Conservation (phyloP, 139 green algal species). For the Micromonas commoda region DNA sequence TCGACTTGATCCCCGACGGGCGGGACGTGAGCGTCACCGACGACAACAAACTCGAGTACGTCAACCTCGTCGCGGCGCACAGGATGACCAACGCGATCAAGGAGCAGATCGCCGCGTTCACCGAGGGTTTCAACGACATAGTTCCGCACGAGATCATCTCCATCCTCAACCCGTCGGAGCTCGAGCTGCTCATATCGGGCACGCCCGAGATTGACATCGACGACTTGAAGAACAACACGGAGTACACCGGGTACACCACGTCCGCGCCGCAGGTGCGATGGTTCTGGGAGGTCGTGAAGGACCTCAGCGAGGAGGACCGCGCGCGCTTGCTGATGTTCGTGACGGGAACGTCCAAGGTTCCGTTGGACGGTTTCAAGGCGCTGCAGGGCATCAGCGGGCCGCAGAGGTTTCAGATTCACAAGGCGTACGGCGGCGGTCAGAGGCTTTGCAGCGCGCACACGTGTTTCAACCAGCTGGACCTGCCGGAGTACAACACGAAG, state of each 20-base stretch:
- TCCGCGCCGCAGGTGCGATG: slow-evolving; percentile 69
- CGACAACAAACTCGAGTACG: slow-evolving; percentile 93
- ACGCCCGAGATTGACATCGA: slow-evolving; percentile 91
- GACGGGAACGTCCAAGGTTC: slow-evolving; percentile 87
- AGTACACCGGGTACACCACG: slow-evolving; percentile 77
- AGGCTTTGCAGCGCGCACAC: slow-evolving; percentile 85
- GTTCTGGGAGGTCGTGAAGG: slow-evolving; percentile 91
- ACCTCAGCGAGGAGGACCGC: slow-evolving; percentile 78
- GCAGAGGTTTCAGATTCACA: slow-evolving; percentile 90
- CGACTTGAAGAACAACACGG: slow-evolving; percentile 82
- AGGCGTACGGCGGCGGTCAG: slow-evolving; percentile 42
- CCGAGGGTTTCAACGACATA: slow-evolving; percentile 86
- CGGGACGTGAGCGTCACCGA: slow-evolving; percentile 76
- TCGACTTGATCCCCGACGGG: slow-evolving; percentile 78
- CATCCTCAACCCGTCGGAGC: slow-evolving; percentile 96
- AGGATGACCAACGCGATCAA: slow-evolving; percentile 90
- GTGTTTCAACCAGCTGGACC: slow-evolving; percentile 91
- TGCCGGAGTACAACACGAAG: slow-evolving; percentile 85
- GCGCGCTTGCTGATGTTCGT: slow-evolving; percentile 83
- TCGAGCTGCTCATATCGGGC: slow-evolving; percentile 94
- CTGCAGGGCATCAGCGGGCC: slow-evolving; percentile 86
- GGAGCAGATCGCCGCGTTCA: slow-evolving; percentile 48
- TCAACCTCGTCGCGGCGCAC: slow-evolving; percentile 84
- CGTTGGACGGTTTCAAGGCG: slow-evolving; percentile 86
- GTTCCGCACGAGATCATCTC: slow-evolving; percentile 62